phyloP scores from a whole-genome alignment of 345 rosid species.

The Xanthoceras sorbifolium region DNA sequence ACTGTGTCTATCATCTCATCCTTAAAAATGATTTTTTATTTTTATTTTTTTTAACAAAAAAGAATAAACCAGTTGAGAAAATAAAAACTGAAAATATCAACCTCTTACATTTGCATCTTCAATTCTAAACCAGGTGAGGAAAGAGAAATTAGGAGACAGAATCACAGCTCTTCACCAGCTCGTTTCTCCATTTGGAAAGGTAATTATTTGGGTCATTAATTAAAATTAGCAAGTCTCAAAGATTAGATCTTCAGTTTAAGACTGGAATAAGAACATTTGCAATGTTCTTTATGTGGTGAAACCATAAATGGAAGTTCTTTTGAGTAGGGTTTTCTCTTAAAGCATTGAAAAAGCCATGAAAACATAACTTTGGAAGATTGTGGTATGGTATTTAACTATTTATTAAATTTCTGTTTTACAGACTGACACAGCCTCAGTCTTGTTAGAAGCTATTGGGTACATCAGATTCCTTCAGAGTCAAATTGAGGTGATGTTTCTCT shows the following conservation, averaged over 20 bases:
- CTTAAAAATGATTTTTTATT: not conserved
- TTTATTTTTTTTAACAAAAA: not conserved
- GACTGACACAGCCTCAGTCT: slow-evolving; percentile 99
- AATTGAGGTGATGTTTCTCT: slow-evolving; percentile 72
- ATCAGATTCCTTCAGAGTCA: slow-evolving; percentile 99
- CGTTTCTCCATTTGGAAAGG: slow-evolving; percentile 99
- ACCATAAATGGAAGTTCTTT: slow-evolving; percentile 17
- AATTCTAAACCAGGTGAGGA: slow-evolving; percentile 62
- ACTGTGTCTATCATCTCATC: slow-evolving; percentile 26
- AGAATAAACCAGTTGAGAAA: too few species aligned
- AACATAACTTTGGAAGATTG: slow-evolving; percentile 40
- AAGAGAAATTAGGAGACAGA: slow-evolving; percentile 88
- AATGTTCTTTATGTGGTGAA: not conserved
- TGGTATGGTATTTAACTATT: slow-evolving; percentile 44
- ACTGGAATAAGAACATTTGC: not conserved
- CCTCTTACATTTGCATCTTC: not conserved
- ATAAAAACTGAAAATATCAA: not conserved
- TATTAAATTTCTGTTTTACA: slow-evolving; percentile 50
- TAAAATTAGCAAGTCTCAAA: not conserved
- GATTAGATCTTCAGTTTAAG: slow-evolving; percentile 7
- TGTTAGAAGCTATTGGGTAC: slow-evolving; percentile 98
- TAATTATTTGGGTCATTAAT: slow-evolving; percentile 18
- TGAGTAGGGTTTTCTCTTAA: slow-evolving; percentile 16
- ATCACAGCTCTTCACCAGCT: slow-evolving; percentile 93
- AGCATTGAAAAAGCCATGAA: slow-evolving; percentile 24